These are phyloP conservation scores for Oenanthe javanica DNA, from an alignment of 140 eudicot species.

Conservation along the genomic window DNA sequence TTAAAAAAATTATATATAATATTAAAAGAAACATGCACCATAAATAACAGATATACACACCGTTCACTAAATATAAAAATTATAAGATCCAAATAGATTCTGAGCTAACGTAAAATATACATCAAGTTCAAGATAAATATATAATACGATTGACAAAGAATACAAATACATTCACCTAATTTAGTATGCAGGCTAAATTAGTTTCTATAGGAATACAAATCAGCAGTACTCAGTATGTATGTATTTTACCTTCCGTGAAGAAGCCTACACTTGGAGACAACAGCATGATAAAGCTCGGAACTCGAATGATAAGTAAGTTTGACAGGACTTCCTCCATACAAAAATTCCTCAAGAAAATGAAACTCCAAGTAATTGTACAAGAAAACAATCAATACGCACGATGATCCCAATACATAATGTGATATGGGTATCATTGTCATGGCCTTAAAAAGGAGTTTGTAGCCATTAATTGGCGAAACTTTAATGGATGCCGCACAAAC, in stretches of 20 bases:
- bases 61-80: no score
- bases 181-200: no score
- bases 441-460: conserved; percentile 35
- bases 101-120: no score
- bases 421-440: conserved; percentile 34
- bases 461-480: conserved; percentile 19
- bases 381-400: conserved; percentile 20
- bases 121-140: no score
- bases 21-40: no score
- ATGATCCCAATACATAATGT: conserved; percentile 31
- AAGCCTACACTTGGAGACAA: conserved; percentile 66
- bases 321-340: conserved; percentile 59
- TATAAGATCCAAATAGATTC: no score
- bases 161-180: no score
- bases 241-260: conserved; percentile 63
- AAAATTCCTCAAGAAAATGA: conserved; percentile 56
- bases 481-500: conserved; percentile 19
- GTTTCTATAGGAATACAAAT: background rate
- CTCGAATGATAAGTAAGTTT: conserved; percentile 51
- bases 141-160: no score
- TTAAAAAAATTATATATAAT: no score
- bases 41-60: no score
- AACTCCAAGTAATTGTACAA: conserved; percentile 71
- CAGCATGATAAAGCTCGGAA: conserved; percentile 53
- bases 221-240: background rate